These are phyloP conservation scores for Penicillium decumbens DNA, from an alignment of 2,329 filamentous ascomycete species.

Conservation along the genomic window DNA sequence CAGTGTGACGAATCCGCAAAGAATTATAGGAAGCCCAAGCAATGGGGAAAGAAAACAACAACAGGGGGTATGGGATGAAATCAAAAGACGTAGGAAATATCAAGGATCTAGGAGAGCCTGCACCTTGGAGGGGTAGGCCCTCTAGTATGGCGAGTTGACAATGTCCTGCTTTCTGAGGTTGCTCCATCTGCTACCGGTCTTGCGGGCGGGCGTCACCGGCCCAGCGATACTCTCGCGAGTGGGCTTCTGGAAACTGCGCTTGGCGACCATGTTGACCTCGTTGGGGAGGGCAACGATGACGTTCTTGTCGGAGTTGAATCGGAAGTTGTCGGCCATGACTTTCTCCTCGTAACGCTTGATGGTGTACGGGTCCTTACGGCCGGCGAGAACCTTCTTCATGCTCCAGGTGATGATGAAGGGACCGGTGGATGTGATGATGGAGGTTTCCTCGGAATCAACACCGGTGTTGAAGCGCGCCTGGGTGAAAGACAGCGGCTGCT, in stretches of 20 bases:
- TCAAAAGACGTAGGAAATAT: not conserved
- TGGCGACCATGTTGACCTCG: constrained; percentile 95
- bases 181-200: constrained; percentile 31
- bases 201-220: constrained; percentile 46
- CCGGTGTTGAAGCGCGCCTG: constrained; percentile 92
- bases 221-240: constrained; percentile 88
- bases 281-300: constrained; percentile 96
- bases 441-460: constrained; percentile 74
- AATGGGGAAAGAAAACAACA: constrained; percentile 13
- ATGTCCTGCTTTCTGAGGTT: constrained; percentile 71
- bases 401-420: constrained; percentile 97
- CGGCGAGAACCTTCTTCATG: constrained; percentile 78
- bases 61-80: constrained; percentile 28
- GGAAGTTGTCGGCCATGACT: constrained; percentile 98
- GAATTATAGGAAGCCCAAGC: not conserved
- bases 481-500: constrained; percentile 79
- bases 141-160: constrained; percentile 65
- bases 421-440: constrained; percentile 92
- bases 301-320: constrained; percentile 94
- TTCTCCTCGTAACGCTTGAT: constrained; percentile 96
- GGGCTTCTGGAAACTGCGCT: constrained; percentile 75
- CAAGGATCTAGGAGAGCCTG: not conserved
- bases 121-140: not conserved
- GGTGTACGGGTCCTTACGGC: constrained; percentile 80
- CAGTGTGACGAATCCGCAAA: not conserved